Evolutionary conservation across 306 rosid species (phyloP), one percentile per base, ranked within the genome.

Genomic region (Parietaria judaica): DNA sequence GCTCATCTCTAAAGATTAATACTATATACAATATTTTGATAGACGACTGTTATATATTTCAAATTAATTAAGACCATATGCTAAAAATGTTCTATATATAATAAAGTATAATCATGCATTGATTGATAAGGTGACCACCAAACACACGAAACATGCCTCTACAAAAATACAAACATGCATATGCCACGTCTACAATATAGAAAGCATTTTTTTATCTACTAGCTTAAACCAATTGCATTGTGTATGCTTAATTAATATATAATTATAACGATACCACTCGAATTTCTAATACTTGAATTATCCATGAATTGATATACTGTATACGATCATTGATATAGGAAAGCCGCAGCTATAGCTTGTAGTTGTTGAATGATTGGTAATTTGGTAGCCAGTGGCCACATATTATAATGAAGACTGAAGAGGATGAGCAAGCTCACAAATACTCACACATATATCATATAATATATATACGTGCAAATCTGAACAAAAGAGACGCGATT

Each of bases 401-500:
- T 67, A 8, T 41, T 5, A 41, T 47, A 51, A 49, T 58, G 51
- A 50, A 41, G 3, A 51, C 38, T 58, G 51, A 50, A 41, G 3
- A 49, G 51, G 7, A 17, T 14, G 37, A 39, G 31, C n/a, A 3
- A 36, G 39, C 56, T 16, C 13, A 5, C 0, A 23, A 5, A 23
- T 41, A 61, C 58, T 47, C 15, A n/a, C 43, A 48, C 39, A 55
- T 43, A 51, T 46, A 1, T 41, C 39, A 55, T 43, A 51, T 46
- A 1, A 23, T 23, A 23, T 23, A 51, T 46, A 75, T 64, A 54
- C 72, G 79, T 75, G 70, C 51, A 36, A 46, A 63, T 56, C 46
- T 70, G 36, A 51, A 49, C 35, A 63, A 74, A 74, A 56, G 61
- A 60, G 57, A 61, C 17, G 68, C 47, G 41, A 67, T 56, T 59